These are phyloP conservation scores for Leishmania braziliensis DNA, from an alignment of 208 protist species.

Conservation along the genomic window DNA sequence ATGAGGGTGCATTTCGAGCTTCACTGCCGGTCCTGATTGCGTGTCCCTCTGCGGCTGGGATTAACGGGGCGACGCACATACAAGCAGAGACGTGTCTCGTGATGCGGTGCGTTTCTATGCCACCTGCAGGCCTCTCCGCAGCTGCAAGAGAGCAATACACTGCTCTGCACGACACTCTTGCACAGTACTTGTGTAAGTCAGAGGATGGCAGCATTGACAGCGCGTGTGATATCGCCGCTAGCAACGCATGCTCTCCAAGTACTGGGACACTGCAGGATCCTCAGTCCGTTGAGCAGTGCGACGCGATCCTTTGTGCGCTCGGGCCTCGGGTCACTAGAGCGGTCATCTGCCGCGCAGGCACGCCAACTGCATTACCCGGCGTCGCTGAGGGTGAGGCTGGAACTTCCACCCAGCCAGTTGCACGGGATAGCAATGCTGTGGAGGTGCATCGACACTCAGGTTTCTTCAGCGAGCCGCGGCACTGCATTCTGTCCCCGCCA, in stretches of 20 bases:
- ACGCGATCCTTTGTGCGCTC: not conserved
- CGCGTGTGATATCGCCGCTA: not conserved
- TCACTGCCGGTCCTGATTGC: not conserved
- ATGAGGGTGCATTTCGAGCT: not conserved
- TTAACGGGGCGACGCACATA: not conserved
- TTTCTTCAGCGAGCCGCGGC: not conserved
- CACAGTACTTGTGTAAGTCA: not conserved
- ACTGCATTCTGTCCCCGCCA: not conserved
- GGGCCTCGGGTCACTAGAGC: not conserved
- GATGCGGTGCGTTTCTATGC: not conserved
- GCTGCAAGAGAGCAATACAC: not conserved
- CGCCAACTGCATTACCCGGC: not conserved
- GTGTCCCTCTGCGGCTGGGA: not conserved
- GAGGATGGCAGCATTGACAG: not conserved
- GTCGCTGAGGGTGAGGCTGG: not conserved
- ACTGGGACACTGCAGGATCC: not conserved
- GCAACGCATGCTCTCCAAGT: not conserved
- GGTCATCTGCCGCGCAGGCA: not conserved
- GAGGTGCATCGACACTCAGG: not conserved
- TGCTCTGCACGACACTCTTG: not conserved
- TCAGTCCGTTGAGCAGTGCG: not conserved
- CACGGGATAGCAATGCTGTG: not conserved
- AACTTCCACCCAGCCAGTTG: not conserved
- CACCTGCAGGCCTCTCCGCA: slow-evolving; percentile 1
- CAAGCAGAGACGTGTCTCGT: not conserved